Base-by-base conservation (phyloP, 768 basidiomycete species). In the Leucocoprinus sp. region DNA sequence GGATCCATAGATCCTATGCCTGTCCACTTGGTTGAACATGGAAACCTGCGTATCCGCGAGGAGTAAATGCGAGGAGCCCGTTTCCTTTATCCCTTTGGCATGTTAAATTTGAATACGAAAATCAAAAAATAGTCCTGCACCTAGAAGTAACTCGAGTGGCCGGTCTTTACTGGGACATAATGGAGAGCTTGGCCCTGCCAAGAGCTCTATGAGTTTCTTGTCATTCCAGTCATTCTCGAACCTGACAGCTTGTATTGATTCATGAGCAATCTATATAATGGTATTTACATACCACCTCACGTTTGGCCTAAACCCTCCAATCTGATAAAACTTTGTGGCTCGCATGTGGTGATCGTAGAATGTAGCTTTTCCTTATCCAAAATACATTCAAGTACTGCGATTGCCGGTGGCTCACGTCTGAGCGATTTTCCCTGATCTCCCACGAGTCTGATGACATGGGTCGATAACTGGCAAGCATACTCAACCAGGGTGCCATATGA, bases 31-130 rank as follows among this genome's bases (percentile, higher is more conserved):
- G 54, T 51, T 50, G 56, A 64, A 17, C 27, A 28, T 24, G 54
- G 54, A 43, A 71, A 68, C 26, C 60, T 57, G 9, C 11, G 8
- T 35, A 23, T 45, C 47, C 5, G 65, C 61, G 41, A 76, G 59
- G 2, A 76, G 55, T 7, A 76, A 54, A 49, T 74, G 72, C 0
- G 73, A 70, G 1, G 68, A 67, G 0, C 74, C 75, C 1, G 51
- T 57, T 4, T 44, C 60, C 37, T 66, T 66, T 18, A 76, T 66
- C 11, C 74, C 75, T 77, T 43, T 18, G 34, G 14, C 12, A 21
- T 24, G 19, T 5, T 41, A n/a, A 42, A 22, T 14, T 21, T 2
- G 4, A 37, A n/a, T 42, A 6, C 34, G 19, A 31, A 5, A 31
- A 31, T 14, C 4, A 5, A 14, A 31, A 7, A 31, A 5, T 31